Percentiles rank a stretch among this genome's conserved stretches.
Evolutionary conservation across 2,329 filamentous ascomycete genomes (phyloP).

Genomic region (Escovopsis sp.): DNA sequence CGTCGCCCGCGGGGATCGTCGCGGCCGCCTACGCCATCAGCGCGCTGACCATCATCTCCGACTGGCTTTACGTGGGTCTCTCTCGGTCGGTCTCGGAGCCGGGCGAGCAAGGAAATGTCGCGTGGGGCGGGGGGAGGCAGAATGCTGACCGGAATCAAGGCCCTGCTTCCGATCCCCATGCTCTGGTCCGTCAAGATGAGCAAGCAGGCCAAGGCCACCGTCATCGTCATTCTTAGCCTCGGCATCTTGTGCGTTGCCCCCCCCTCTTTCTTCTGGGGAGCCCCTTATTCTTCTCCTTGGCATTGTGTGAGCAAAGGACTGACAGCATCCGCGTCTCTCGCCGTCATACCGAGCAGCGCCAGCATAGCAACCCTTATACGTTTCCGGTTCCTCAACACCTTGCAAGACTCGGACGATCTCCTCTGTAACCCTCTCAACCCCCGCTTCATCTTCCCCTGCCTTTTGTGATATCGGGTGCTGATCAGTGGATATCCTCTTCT

Average conservation of each 20-base stretch:
- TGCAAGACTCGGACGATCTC: slow-evolving; percentile 31
- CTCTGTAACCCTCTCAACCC: slow-evolving; percentile 25
- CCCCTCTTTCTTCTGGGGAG: too few relatives aligned
- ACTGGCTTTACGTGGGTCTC: slow-evolving; percentile 34
- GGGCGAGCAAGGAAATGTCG: too few relatives aligned
- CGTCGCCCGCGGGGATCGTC: slow-evolving; percentile 28
- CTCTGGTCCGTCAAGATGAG: slow-evolving; percentile 41
- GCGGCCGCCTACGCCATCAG: slow-evolving; percentile 36
- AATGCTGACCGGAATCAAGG: slow-evolving; percentile 14
- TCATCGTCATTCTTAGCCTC: slow-evolving; percentile 32
- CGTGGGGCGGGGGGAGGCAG: neutral
- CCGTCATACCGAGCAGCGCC: too few relatives aligned
- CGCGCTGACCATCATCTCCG: slow-evolving; percentile 36
- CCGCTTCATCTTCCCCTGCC: slow-evolving; percentile 5
- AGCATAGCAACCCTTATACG: slow-evolving; percentile 40
- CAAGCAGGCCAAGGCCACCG: slow-evolving; percentile 34
- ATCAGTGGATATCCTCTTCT: neutral
- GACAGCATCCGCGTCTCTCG: too few relatives aligned
- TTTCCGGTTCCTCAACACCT: slow-evolving; percentile 31
- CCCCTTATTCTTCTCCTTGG: too few relatives aligned
- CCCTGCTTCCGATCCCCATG: slow-evolving; percentile 38
- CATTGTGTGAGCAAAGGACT: too few relatives aligned
- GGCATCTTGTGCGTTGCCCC: slow-evolving; percentile 37
- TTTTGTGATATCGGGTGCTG: neutral
- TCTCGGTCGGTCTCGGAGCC: too few relatives aligned